phyloP scores from a whole-genome alignment of 2,329 filamentous ascomycete species.

The Leptographium procerum region DNA sequence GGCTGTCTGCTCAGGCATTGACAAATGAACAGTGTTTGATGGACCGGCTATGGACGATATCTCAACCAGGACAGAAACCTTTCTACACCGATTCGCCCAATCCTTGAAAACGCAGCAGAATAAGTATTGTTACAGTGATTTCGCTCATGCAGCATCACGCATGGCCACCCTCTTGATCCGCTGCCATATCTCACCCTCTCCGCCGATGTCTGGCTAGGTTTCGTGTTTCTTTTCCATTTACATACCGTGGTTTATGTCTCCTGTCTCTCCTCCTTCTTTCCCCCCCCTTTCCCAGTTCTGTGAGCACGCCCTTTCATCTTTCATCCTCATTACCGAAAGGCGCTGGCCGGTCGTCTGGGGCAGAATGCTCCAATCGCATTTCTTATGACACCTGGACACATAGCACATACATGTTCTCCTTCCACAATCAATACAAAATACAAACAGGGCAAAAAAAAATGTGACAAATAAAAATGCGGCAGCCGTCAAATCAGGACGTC shows the following conservation, averaged over 20 bases:
- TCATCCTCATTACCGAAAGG: slow-evolving; percentile 4
- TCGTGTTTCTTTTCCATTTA: not conserved
- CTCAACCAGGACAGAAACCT: not conserved
- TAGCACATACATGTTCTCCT: not conserved
- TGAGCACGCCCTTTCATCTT: not conserved
- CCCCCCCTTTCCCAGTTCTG: not conserved
- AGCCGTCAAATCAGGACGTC: slow-evolving; percentile 12
- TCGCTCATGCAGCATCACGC: not conserved
- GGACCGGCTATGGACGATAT: not conserved
- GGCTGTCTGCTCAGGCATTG: not conserved
- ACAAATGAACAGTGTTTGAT: not conserved
- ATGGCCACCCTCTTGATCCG: not conserved
- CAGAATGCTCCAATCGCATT: not conserved
- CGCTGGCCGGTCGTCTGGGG: not conserved
- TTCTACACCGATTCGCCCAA: not conserved
- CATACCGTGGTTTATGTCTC: not conserved
- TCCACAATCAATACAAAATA: not conserved
- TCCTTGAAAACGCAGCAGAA: not conserved
- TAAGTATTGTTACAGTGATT: not conserved
- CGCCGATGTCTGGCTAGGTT: not conserved
- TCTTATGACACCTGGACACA: not conserved
- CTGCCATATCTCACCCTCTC: not conserved
- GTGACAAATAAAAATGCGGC: not conserved
- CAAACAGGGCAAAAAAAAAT: not conserved
- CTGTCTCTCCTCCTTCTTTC: not conserved